Base-by-base conservation (phyloP, 2,329 filamentous ascomycete genomes). In the Penicillium sclerotigenum region DNA sequence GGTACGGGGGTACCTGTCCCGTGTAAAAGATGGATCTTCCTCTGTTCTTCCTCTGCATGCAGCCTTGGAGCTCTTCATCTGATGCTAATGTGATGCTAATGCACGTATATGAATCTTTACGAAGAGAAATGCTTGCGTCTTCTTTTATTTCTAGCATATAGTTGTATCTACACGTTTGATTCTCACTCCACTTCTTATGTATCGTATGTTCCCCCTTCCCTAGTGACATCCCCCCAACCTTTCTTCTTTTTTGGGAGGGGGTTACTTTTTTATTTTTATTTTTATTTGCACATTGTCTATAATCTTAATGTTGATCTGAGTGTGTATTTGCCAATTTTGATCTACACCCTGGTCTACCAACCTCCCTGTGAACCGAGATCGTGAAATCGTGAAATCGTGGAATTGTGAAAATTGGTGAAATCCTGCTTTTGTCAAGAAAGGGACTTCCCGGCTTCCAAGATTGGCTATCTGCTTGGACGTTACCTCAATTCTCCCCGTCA, bases 71-170 rank as follows among this genome's bases (percentile, higher is more conserved):
- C 16, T 33, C 16, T 33, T 22, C 42, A 7, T 31, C 31, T 34
- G n/a, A 29, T 48, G 20, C 29, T 24, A 9, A 47, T 48, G 37
- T 34, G n/a, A 29, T 48, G 20, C 29, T 24, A 9, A 47, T 48
- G 37, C 26, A 20, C 18, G 28, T 42, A 29, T 46, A 22, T 36
- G 26, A 24, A 18, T 22, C 26, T 46, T 41, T 70, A 66, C 64
- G 58, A 53, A 60, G 61, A 64, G 55, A 9, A 42, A 65, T 62
- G 63, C 58, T 58, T 61, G 62, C 63, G 60, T 64, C 52, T 52
- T 34, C n/a, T 41, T 52, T 54, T 33, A 24, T 50, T 36, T 36
- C 42, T 56, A 36, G 24, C 34, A 43, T 46, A 47, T 63, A 57
- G 38, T 55, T 54, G 51, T 51, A 56, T 56, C 46, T 47, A 50